Percentiles rank a stretch among this genome's conserved stretches.
Evolutionary conservation across 306 rosid species (phyloP).

Genomic region (Bauhinia variegata): DNA sequence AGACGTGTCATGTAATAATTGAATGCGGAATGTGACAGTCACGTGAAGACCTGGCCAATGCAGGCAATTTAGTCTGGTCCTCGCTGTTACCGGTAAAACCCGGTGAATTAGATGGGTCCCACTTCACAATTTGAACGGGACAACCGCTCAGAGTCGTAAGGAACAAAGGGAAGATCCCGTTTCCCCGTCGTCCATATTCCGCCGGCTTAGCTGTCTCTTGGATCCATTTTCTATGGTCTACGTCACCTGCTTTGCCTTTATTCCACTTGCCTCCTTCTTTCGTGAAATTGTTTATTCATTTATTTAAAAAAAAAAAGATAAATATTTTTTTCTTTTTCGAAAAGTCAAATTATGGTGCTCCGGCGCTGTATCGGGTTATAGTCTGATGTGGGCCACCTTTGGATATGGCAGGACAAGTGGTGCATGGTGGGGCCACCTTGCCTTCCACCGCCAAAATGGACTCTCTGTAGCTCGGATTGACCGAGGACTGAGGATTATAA

Average conservation of each 20-base stretch:
- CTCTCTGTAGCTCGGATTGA: too few species aligned
- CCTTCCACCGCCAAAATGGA: not conserved
- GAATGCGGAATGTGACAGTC: too few species aligned
- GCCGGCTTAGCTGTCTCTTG: conserved; percentile 48
- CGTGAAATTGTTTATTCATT: too few species aligned
- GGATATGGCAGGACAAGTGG: not conserved
- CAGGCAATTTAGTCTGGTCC: too few species aligned
- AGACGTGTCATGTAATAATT: too few species aligned
- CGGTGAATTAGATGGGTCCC: too few species aligned
- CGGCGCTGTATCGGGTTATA: not conserved
- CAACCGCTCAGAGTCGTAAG: not conserved
- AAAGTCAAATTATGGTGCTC: not conserved
- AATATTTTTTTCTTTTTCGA: too few species aligned
- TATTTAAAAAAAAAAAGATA: too few species aligned
- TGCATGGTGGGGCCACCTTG: not conserved
- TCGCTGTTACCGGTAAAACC: too few species aligned
- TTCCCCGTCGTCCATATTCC: conserved; percentile 9
- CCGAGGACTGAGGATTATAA: too few species aligned
- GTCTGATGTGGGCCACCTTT: not conserved
- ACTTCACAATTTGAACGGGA: not conserved
- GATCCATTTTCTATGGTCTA: conserved; percentile 25
- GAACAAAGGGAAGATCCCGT: not conserved
- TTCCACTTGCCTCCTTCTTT: not conserved
- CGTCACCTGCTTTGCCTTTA: conserved; percentile 34
- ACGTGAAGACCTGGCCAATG: too few species aligned